These are phyloP conservation scores for Cryptococcus sp. DNA, from an alignment of 1,284 basidiomycete species.

Conservation along the genomic window DNA sequence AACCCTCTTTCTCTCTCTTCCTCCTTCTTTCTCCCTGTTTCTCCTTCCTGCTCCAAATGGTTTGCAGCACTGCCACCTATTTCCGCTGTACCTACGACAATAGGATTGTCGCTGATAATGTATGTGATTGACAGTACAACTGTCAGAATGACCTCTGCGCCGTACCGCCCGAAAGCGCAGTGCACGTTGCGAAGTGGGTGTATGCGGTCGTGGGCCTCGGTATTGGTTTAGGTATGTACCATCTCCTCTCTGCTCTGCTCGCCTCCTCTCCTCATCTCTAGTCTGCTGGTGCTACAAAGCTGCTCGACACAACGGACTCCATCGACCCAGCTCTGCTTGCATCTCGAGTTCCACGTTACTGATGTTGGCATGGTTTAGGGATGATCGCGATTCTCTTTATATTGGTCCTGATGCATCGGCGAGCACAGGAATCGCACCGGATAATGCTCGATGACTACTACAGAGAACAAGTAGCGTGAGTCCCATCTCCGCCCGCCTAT, in stretches of 20 bases:
- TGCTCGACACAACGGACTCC: too few species aligned
- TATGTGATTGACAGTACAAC: slow-evolving; percentile 11
- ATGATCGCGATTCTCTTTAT: slow-evolving; percentile 17
- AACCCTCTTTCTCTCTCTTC: too few species aligned
- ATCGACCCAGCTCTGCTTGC: too few species aligned
- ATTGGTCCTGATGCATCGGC: slow-evolving; percentile 23
- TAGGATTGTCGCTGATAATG: too few species aligned
- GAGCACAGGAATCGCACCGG: slow-evolving; percentile 7
- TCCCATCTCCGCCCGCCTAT: background rate
- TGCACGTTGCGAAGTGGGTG: slow-evolving; percentile 22
- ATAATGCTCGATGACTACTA: slow-evolving; percentile 30
- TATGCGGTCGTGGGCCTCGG: slow-evolving; percentile 22
- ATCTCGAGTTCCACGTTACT: too few species aligned
- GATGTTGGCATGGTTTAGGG: background rate
- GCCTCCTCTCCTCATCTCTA: too few species aligned
- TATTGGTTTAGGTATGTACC: slow-evolving; percentile 16
- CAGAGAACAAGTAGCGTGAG: slow-evolving; percentile 26
- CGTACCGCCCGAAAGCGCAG: slow-evolving; percentile 17
- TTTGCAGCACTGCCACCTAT: too few species aligned
- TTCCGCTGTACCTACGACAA: too few species aligned
- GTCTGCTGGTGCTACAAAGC: too few species aligned
- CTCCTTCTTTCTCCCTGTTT: too few species aligned
- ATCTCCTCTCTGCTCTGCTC: too few species aligned
- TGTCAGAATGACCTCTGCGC: slow-evolving; percentile 14
- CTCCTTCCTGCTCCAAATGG: too few species aligned